These are phyloP conservation scores for Oxytropis ochrocephala DNA, from an alignment of 306 rosid species.

Conservation along the genomic window DNA sequence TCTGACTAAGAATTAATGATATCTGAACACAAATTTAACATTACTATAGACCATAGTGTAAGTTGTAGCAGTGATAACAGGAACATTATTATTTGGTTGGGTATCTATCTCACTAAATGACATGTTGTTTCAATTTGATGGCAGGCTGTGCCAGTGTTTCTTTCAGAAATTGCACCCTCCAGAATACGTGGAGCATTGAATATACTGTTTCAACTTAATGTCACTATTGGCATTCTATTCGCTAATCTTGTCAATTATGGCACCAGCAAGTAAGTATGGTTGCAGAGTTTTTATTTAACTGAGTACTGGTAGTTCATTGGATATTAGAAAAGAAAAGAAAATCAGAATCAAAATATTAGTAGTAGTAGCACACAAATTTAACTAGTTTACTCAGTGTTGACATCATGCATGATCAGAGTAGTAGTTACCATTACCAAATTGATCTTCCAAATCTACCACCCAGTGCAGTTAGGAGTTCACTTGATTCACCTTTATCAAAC, in stretches of 20 bases:
- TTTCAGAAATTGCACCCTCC: conserved; percentile 91
- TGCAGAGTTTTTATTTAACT: background rate
- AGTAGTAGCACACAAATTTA: background rate
- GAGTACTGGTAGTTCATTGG: background rate
- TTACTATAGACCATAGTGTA: too few relatives aligned
- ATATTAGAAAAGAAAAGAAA: background rate
- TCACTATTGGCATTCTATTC: conserved; percentile 84
- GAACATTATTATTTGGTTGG: background rate
- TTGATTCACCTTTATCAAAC: too few relatives aligned
- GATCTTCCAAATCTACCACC: too few relatives aligned
- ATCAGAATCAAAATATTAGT: background rate
- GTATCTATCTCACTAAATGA: background rate
- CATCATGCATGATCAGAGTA: background rate
- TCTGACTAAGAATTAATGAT: background rate
- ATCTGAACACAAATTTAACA: background rate
- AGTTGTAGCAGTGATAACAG: too few relatives aligned
- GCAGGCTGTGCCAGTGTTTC: conserved; percentile 93
- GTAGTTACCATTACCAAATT: background rate
- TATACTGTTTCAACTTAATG: conserved; percentile 73
- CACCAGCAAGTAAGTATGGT: conserved; percentile 60
- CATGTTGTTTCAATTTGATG: background rate
- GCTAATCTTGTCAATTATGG: conserved; percentile 81
- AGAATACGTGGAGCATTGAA: conserved; percentile 93
- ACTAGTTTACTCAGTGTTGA: background rate
- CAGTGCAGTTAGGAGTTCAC: too few relatives aligned